A percentile compares a stretch with the other conserved stretches of the same genome.
Evolutionary conservation across 805 yeast genomes (phyloP).

Genomic region (Starmerella ratchasimensis): DNA sequence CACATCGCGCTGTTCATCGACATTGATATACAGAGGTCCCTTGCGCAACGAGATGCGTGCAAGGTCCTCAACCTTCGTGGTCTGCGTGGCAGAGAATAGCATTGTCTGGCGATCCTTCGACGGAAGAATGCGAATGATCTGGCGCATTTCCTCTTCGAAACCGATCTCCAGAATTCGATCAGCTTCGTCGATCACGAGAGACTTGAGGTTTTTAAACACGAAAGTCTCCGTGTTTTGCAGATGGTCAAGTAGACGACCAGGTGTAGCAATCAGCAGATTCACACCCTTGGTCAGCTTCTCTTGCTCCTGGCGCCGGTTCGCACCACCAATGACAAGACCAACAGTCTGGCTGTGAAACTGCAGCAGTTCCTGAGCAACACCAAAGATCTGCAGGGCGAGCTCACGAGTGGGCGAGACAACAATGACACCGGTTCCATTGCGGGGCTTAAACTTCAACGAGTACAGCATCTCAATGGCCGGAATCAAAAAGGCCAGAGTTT

Average conservation of each 20-base stretch:
- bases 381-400: slow-evolving; percentile 91
- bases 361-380: slow-evolving; percentile 93
- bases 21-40: slow-evolving; percentile 89
- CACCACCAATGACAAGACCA: slow-evolving; percentile 97
- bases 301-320: slow-evolving; percentile 93
- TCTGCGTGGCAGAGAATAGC: slow-evolving; percentile 98
- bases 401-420: slow-evolving; percentile 97
- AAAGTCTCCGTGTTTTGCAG: slow-evolving; percentile 90
- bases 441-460: slow-evolving; percentile 84
- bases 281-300: slow-evolving; percentile 91
- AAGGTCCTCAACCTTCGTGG: slow-evolving; percentile 94
- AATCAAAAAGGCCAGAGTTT: slow-evolving; percentile 84
- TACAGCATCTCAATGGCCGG: slow-evolving; percentile 92
- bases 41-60: slow-evolving; percentile 91
- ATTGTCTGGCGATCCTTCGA: slow-evolving; percentile 86
- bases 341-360: slow-evolving; percentile 81
- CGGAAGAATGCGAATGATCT: slow-evolving; percentile 86
- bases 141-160: slow-evolving; percentile 97
- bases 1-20: slow-evolving; percentile 64
- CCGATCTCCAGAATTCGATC: slow-evolving; percentile 96
- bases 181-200: slow-evolving; percentile 93
- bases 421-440: slow-evolving; percentile 96
- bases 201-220: slow-evolving; percentile 85
- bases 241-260: slow-evolving; percentile 94
- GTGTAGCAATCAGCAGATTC: slow-evolving; percentile 86